Evolutionary conservation across 768 basidiomycete genomes (phyloP).

Genomic region (Infundibulicybe gibba): DNA sequence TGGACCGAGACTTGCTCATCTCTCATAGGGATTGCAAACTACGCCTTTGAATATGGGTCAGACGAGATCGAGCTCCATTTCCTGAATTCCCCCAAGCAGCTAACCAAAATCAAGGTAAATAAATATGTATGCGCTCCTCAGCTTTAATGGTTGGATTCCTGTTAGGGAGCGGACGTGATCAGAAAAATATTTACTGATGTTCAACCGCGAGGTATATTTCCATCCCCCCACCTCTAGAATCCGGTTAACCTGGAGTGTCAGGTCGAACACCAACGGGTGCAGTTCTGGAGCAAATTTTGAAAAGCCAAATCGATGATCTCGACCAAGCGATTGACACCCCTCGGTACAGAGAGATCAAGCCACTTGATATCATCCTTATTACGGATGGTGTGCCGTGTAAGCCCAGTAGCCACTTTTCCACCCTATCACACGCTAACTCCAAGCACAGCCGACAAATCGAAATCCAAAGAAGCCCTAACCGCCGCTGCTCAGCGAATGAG

Average conservation of each 20-base stretch:
- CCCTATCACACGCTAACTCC: neutral
- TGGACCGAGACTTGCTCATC: slow-evolving; percentile 24
- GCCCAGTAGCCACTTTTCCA: neutral
- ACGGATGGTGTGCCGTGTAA: slow-evolving; percentile 28
- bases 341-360: slow-evolving; percentile 18
- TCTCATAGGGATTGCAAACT: slow-evolving; percentile 22
- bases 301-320: slow-evolving; percentile 16
- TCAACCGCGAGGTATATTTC: slow-evolving; percentile 6
- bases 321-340: slow-evolving; percentile 9
- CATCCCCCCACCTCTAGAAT: neutral
- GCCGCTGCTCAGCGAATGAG: slow-evolving; percentile 18
- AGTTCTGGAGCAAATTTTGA: slow-evolving; percentile 15
- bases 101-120: slow-evolving; percentile 9
- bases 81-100: slow-evolving; percentile 14
- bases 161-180: slow-evolving; percentile 14
- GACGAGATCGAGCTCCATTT: slow-evolving; percentile 21
- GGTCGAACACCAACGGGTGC: slow-evolving; percentile 26
- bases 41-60: slow-evolving; percentile 20
- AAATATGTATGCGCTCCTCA: neutral
- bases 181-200: slow-evolving; percentile 15
- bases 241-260: slow-evolving; percentile 4
- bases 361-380: slow-evolving; percentile 28
- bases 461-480: slow-evolving; percentile 16
- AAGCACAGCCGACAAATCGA: slow-evolving; percentile 8
- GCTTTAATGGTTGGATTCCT: neutral